These are phyloP conservation scores for Xylogone sp. DNA, from an alignment of 2,329 filamentous ascomycete genomes.

Conservation along the genomic window DNA sequence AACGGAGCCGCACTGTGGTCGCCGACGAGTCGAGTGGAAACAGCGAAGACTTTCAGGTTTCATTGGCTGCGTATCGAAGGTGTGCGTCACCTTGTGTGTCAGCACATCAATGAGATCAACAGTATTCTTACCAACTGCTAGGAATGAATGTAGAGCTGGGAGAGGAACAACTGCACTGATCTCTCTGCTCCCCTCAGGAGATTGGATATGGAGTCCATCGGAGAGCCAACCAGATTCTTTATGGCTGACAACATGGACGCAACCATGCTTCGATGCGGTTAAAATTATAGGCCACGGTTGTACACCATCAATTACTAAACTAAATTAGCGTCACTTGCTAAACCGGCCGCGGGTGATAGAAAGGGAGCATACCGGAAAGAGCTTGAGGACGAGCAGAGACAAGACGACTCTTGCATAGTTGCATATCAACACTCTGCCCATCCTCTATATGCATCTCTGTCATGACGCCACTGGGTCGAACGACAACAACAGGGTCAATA, in stretches of 20 bases:
- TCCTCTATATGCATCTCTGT: conserved; percentile 51
- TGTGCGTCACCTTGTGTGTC: conserved; percentile 54
- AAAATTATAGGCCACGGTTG: conserved; percentile 34
- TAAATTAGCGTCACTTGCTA: too few relatives aligned
- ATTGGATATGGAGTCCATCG: conserved; percentile 38
- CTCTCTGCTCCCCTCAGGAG: conserved; percentile 34
- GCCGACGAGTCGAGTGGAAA: conserved; percentile 49
- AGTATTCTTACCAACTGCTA: conserved; percentile 53
- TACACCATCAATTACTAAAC: conserved; percentile 29
- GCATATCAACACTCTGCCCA: conserved; percentile 35
- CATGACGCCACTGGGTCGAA: conserved; percentile 62
- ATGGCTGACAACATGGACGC: conserved; percentile 44
- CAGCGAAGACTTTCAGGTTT: conserved; percentile 56
- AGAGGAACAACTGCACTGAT: conserved; percentile 56
- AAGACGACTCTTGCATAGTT: conserved; percentile 50
- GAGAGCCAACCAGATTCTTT: conserved; percentile 46
- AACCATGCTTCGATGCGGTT: conserved; percentile 46
- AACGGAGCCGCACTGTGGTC: conserved; percentile 49
- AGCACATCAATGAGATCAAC: conserved; percentile 60
- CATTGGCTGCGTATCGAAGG: conserved; percentile 56
- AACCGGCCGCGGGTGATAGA: conserved; percentile 18
- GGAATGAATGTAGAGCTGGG: conserved; percentile 53
- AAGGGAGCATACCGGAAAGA: conserved; percentile 6
- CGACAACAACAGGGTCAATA: conserved; percentile 51
- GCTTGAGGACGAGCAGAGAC: conserved; percentile 29